Conservation (phyloP, 225 moss, liverwort and hornwort genomes). For the Marchantia polymorpha region DNA sequence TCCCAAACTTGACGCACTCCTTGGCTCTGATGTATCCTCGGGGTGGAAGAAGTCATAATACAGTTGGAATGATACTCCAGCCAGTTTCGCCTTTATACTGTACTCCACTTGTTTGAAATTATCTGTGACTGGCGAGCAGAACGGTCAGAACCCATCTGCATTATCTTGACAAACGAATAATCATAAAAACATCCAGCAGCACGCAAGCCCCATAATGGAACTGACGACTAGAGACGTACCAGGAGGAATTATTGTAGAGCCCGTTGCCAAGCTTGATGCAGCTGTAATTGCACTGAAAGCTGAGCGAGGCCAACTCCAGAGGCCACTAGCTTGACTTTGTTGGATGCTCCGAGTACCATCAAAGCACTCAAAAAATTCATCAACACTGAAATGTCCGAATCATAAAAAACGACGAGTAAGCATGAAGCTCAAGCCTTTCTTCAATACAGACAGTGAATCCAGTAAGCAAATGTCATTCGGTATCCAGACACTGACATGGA, state of each 20-base stretch:
- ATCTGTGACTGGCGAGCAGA: conserved; percentile 41
- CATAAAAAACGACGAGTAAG: neutral
- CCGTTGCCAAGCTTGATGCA: conserved; percentile 61
- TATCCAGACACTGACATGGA: neutral
- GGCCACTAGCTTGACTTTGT: conserved; percentile 39
- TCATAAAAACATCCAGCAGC: neutral
- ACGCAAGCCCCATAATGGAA: neutral
- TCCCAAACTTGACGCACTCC: conserved; percentile 10
- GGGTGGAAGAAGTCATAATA: conserved; percentile 39
- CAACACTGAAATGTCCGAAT: conserved; percentile 56
- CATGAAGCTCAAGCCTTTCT: neutral
- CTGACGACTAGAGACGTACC: conserved; percentile 39
- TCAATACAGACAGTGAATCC: neutral
- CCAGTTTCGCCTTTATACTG: conserved; percentile 73
- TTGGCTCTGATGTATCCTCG: conserved; percentile 2
- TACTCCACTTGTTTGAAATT: conserved; percentile 87
- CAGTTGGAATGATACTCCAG: conserved; percentile 60
- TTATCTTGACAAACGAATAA: neutral
- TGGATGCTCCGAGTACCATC: conserved; percentile 63
- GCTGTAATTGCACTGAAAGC: conserved; percentile 55
- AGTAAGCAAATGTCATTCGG: neutral
- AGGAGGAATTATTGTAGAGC: conserved; percentile 67
- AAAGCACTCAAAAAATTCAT: conserved; percentile 98
- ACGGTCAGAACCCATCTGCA: neutral
- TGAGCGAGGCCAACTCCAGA: conserved; percentile 59